These are phyloP conservation scores for Massarina eburnea DNA, from an alignment of 2,329 filamentous ascomycete species.

Conservation along the genomic window DNA sequence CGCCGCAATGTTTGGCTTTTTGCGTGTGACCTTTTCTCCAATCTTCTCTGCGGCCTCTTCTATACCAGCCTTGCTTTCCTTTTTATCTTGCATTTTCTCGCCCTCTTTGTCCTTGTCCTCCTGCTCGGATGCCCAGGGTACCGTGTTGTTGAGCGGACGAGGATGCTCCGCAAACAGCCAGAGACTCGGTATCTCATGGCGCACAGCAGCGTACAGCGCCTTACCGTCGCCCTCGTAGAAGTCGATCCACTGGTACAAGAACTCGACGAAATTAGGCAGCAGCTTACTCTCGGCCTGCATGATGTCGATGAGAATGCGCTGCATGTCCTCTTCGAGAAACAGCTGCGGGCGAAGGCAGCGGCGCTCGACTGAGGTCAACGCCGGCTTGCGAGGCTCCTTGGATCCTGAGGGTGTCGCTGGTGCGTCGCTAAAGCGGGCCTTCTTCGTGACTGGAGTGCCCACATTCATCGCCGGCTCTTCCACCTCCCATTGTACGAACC, in stretches of 20 bases:
- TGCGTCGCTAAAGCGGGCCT: conserved; percentile 15
- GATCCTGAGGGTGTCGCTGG: not conserved
- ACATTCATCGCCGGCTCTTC: conserved; percentile 4
- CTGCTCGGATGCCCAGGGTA: not conserved
- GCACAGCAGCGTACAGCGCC: conserved; percentile 34
- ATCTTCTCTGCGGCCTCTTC: conserved; percentile 18
- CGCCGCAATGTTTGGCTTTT: conserved; percentile 26
- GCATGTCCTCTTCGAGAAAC: conserved; percentile 29
- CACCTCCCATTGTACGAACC: conserved; percentile 37
- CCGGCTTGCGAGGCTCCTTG: conserved; percentile 7
- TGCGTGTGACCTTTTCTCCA: conserved; percentile 20
- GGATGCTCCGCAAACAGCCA: conserved; percentile 40
- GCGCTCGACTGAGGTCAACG: conserved; percentile 18
- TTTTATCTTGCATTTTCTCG: not conserved
- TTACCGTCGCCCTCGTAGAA: conserved; percentile 34
- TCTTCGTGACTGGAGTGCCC: conserved; percentile 22
- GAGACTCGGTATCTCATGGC: conserved; percentile 36
- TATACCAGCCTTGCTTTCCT: conserved; percentile 2
- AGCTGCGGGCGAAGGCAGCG: conserved; percentile 24
- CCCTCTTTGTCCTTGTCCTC: not conserved
- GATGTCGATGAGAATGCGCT: conserved; percentile 35
- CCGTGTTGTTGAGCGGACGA: conserved; percentile 14
- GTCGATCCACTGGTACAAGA: conserved; percentile 38
- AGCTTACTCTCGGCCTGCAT: conserved; percentile 27
- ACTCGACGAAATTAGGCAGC: conserved; percentile 39